Evolutionary conservation across 164 flowering plant species (phyloP), one percentile per base, ranked within the genome.

Genomic region (Umbellularia californica): DNA sequence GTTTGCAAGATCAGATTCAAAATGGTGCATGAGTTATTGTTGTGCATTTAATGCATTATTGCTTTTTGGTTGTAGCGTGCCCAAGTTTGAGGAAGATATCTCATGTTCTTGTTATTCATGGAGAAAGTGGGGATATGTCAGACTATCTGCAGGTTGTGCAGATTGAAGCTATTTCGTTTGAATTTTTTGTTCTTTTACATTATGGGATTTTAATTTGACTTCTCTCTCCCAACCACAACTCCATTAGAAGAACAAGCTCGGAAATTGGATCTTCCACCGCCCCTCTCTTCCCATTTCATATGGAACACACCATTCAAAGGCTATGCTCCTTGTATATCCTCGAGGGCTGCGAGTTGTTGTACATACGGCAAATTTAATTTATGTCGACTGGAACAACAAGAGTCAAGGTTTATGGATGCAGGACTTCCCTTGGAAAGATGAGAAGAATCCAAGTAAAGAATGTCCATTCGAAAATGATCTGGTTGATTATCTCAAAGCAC

Each of bases 391-490:
- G 99, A 96, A 96, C 79, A 96, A 96, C 86, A 96, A 96, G 87
- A 92, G 88, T 82, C 99, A 96, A 84, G 99, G 97, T 70, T 82
- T 96, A 74, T 96, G 99, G 98, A 94, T 96, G 98, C 98, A 96
- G 90, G 99, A 96, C 87, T 96, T 96, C 80, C 97, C 98, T 51
- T 92, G 97, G 97, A 96, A 94, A 82, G 91, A 88, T 75, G 74
- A 83, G 73, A 87, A 79, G 27, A 75, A 73, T 80, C 60, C 77
- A 4, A 79, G 76, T 28, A 84, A 77, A 80, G 85, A 82, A 70
- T 84, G 88, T 80, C 89, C 80, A 62, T 96, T 96, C 82, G 97
- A 94, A 86, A 87, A 79, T 84, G 98, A 96, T 73, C 80, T 96
- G 78, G 64, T 91, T 76, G 99, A 90, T 77, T 96, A 96, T 84